These are phyloP conservation scores for Tetradesmus obliquus DNA, from an alignment of 139 green algal species.

Conservation along the genomic window DNA sequence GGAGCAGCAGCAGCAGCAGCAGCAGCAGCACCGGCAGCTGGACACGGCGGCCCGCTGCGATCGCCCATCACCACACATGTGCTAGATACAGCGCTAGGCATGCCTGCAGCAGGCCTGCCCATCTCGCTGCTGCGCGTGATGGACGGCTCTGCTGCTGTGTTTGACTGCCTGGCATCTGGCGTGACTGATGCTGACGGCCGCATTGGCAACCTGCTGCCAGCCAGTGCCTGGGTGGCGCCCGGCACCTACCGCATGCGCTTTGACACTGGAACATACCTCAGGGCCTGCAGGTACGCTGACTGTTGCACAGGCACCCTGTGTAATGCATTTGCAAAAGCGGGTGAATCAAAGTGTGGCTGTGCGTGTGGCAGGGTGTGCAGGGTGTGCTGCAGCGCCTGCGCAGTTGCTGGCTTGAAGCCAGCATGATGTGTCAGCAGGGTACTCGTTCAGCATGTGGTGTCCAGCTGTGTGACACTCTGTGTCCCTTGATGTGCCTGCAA, in stretches of 20 bases:
- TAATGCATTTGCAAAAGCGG: not conserved
- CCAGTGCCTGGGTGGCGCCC: slow-evolving; percentile 65
- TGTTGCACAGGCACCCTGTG: slow-evolving; percentile 27
- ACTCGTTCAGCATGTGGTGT: too few species aligned
- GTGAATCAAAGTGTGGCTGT: not conserved
- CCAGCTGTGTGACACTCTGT: too few species aligned
- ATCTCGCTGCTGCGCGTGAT: slow-evolving; percentile 72
- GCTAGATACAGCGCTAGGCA: slow-evolving; percentile 86
- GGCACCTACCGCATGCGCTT: slow-evolving; percentile 90
- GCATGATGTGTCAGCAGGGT: too few species aligned
- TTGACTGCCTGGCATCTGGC: slow-evolving; percentile 60
- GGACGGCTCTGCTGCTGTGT: slow-evolving; percentile 58
- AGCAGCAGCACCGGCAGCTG: slow-evolving; percentile 3
- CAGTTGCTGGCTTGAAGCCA: not conserved
- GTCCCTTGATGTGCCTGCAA: too few species aligned
- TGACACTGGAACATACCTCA: slow-evolving; percentile 80
- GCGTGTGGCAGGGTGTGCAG: not conserved
- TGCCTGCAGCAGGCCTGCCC: slow-evolving; percentile 80
- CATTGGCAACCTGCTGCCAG: slow-evolving; percentile 69
- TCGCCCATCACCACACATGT: slow-evolving; percentile 97
- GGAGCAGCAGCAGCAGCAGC: not conserved
- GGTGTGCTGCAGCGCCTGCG: not conserved
- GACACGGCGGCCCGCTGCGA: slow-evolving; percentile 33
- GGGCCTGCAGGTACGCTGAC: slow-evolving; percentile 51
- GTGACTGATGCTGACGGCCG: slow-evolving; percentile 87